Conservation (phyloP, 2,329 filamentous ascomycete species). For the Penicillium aurantiogriseum region DNA sequence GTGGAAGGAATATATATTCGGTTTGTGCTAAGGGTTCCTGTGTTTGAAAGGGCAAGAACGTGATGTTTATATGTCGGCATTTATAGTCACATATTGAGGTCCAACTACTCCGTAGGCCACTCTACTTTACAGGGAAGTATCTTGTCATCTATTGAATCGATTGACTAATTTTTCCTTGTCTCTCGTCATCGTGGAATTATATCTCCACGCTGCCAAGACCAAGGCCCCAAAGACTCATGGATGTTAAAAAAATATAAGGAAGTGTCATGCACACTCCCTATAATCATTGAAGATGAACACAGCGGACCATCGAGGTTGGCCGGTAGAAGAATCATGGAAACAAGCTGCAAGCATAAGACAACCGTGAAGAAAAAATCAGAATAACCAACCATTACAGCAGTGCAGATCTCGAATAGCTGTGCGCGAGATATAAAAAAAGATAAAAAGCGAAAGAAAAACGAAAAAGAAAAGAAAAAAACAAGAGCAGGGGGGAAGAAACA, state of each 20-base stretch:
- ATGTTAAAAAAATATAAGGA: not conserved
- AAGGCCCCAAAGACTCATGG: not conserved
- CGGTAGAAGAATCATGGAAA: constrained; percentile 8
- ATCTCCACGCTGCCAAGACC: not conserved
- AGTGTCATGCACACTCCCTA: constrained; percentile 5
- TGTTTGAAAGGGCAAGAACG: too few species aligned
- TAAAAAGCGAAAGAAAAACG: not conserved
- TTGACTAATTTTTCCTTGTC: constrained; percentile 13
- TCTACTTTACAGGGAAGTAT: not conserved
- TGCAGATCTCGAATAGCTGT: constrained; percentile 15
- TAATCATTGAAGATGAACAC: constrained; percentile 7
- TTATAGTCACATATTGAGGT: too few species aligned
- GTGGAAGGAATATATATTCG: too few species aligned
- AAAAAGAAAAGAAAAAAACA: not conserved
- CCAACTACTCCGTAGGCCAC: too few species aligned
- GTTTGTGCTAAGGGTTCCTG: too few species aligned
- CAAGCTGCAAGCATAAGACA: constrained; percentile 7
- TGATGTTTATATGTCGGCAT: too few species aligned
- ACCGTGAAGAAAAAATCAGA: constrained; percentile 10
- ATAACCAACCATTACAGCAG: constrained; percentile 22
- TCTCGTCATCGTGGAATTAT: not conserved
- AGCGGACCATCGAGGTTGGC: constrained; percentile 4
- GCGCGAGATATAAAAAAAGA: constrained; percentile 5
- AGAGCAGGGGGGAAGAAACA: constrained; percentile 13
- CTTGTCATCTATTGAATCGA: constrained; percentile 19